Evolutionary conservation across 2,329 filamentous ascomycete species (phyloP).

Genomic region (Claviceps pusilla): DNA sequence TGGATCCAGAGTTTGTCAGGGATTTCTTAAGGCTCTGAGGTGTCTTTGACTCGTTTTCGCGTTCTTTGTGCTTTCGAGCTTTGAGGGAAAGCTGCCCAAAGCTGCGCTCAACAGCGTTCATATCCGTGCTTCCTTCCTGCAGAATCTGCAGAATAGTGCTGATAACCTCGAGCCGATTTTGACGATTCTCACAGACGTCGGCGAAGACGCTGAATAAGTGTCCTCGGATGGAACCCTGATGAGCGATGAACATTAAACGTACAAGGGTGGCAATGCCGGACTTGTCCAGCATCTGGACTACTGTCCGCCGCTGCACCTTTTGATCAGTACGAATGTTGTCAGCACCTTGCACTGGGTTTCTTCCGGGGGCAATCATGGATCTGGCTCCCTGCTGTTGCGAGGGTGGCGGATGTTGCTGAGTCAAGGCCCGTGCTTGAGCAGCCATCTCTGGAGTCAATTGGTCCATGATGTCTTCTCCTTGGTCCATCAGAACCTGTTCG

Average conservation of each 20-base stretch:
- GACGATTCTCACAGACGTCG: slow-evolving; percentile 90
- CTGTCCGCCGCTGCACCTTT: slow-evolving; percentile 61
- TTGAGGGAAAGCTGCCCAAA: slow-evolving; percentile 86
- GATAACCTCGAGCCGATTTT: slow-evolving; percentile 86
- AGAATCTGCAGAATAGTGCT: slow-evolving; percentile 84
- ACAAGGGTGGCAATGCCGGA: slow-evolving; percentile 88
- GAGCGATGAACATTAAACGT: slow-evolving; percentile 94
- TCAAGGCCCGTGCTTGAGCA: slow-evolving; percentile 65
- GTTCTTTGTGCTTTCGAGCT: slow-evolving; percentile 64
- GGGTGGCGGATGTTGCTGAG: slow-evolving; percentile 23
- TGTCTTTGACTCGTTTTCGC: slow-evolving; percentile 50
- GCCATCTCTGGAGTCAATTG: slow-evolving; percentile 74
- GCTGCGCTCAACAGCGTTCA: slow-evolving; percentile 85
- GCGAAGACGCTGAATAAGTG: slow-evolving; percentile 78
- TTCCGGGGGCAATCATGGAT: slow-evolving; percentile 14
- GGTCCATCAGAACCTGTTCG: slow-evolving; percentile 77
- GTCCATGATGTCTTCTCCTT: slow-evolving; percentile 75
- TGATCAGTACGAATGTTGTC: slow-evolving; percentile 30
- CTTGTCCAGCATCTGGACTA: slow-evolving; percentile 95
- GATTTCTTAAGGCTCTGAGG: slow-evolving; percentile 67
- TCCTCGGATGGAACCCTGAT: slow-evolving; percentile 71
- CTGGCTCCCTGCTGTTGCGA: slow-evolving; percentile 15
- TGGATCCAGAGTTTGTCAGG: slow-evolving; percentile 40
- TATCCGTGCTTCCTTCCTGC: slow-evolving; percentile 87
- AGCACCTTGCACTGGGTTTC: slow-evolving; percentile 9